Percentiles rank a stretch among this genome's conserved stretches.
Conservation (phyloP, 106 monocot species). For the Dioscorea dumetorum region DNA sequence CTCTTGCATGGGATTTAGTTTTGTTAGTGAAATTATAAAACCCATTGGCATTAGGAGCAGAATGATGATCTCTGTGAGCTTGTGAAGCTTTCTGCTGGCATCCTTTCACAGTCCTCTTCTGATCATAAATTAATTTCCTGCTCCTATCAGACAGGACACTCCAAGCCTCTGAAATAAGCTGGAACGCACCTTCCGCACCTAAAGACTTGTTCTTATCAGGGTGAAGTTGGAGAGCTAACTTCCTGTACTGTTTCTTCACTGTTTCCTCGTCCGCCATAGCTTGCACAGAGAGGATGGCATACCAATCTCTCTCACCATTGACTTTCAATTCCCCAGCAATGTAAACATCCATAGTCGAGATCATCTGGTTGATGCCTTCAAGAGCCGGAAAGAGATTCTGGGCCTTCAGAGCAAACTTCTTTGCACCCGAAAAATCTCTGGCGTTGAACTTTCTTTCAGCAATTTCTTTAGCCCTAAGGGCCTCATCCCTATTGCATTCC, state of each 20-base stretch:
- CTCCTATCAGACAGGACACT: constrained; percentile 21
- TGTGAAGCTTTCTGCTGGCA: background rate
- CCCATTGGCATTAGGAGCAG: background rate
- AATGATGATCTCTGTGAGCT: background rate
- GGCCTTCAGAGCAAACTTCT: constrained; percentile 42
- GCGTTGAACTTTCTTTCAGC: constrained; percentile 32
- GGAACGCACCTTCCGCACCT: constrained; percentile 29
- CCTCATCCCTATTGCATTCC: constrained; percentile 51
- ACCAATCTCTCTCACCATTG: constrained; percentile 23
- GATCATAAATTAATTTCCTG: constrained; percentile 17
- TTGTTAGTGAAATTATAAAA: constrained; percentile 11
- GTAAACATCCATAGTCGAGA: constrained; percentile 29
- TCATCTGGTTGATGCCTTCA: constrained; percentile 39
- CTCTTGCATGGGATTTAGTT: background rate
- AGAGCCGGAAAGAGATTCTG: constrained; percentile 24
- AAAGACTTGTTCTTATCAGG: constrained; percentile 15
- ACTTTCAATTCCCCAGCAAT: constrained; percentile 6
- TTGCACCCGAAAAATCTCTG: constrained; percentile 37
- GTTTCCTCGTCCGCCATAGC: constrained; percentile 11
- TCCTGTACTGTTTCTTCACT: constrained; percentile 16
- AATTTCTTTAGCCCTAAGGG: constrained; percentile 45
- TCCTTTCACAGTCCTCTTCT: constrained; percentile 8
- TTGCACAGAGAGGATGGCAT: constrained; percentile 7
- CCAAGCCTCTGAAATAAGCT: constrained; percentile 33
- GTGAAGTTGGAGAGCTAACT: constrained; percentile 14